These are phyloP conservation scores for Infundibulicybe gibba DNA, from an alignment of 768 basidiomycete genomes.

Conservation along the genomic window DNA sequence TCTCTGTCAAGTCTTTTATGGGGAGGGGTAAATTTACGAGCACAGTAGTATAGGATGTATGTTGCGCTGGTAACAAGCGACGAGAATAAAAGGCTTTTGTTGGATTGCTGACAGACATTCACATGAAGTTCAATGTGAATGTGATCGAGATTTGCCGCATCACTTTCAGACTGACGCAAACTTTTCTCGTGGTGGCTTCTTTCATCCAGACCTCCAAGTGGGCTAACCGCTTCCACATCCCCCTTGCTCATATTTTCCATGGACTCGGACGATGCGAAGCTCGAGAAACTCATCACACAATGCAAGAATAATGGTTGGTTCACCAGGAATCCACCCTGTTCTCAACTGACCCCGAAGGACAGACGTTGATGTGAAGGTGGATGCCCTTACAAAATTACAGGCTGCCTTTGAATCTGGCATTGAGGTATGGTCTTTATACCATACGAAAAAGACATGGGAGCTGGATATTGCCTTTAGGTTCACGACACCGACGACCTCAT, in stretches of 20 bases:
- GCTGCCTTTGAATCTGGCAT: conserved; percentile 65
- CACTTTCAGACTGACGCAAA: not conserved
- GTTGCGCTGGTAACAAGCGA: too few relatives aligned
- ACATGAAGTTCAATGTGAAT: not conserved
- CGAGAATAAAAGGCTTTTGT: conserved; percentile 1
- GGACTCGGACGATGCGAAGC: conserved; percentile 44
- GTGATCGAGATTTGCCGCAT: not conserved
- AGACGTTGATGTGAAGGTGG: conserved; percentile 82
- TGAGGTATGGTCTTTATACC: conserved; percentile 45
- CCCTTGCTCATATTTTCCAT: conserved; percentile 29
- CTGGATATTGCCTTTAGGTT: conserved; percentile 42
- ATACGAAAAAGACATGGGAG: not conserved
- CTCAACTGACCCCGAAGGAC: conserved; percentile 8
- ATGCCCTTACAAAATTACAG: conserved; percentile 77
- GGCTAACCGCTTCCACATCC: not conserved
- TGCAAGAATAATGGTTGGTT: conserved; percentile 61
- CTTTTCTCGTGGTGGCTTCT: not conserved
- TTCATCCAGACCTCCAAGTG: too few relatives aligned
- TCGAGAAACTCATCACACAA: conserved; percentile 61
- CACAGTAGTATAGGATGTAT: too few relatives aligned
- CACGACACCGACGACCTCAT: conserved; percentile 71
- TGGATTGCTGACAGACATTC: not conserved
- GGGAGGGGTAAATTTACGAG: too few relatives aligned
- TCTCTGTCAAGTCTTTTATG: too few relatives aligned
- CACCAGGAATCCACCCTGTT: conserved; percentile 3